Evolutionary conservation across 179 eudicot species (phyloP).

Genomic region (Beta corolliflora): DNA sequence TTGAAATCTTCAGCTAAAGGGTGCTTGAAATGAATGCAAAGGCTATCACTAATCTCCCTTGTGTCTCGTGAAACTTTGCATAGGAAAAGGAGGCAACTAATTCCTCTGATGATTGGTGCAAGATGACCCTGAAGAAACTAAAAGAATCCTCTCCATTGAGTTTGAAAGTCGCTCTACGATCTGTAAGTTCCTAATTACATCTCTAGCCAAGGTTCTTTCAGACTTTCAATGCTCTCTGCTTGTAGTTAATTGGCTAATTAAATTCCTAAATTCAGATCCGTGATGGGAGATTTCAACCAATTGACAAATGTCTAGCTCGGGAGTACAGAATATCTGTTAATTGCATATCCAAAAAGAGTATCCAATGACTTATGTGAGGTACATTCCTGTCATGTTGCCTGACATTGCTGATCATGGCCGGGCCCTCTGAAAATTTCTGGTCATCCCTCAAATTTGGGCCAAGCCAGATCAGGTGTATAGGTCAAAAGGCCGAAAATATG

Average conservation of each 20-base stretch:
- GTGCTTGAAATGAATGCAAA: neutral
- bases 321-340: slow-evolving; percentile 75
- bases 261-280: slow-evolving; percentile 55
- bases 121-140: slow-evolving; percentile 58
- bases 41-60: neutral
- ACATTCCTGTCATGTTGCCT: slow-evolving; percentile 4
- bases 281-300: slow-evolving; percentile 87
- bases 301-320: slow-evolving; percentile 78
- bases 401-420: neutral
- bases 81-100: slow-evolving; percentile 73
- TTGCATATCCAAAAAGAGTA: slow-evolving; percentile 63
- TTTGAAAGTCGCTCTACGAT: slow-evolving; percentile 82
- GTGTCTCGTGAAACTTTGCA: slow-evolving; percentile 10
- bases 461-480: too few species aligned
- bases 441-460: too few species aligned
- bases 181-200: slow-evolving; percentile 55
- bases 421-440: neutral
- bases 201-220: neutral
- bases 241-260: slow-evolving; percentile 12
- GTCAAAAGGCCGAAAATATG: too few species aligned
- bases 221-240: slow-evolving; percentile 1
- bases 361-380: slow-evolving; percentile 92
- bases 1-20: neutral
- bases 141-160: slow-evolving; percentile 91
- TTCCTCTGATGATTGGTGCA: slow-evolving; percentile 56